Evolutionary conservation across 306 rosid genomes (phyloP).

Genomic region (Abrus pulchellus): DNA sequence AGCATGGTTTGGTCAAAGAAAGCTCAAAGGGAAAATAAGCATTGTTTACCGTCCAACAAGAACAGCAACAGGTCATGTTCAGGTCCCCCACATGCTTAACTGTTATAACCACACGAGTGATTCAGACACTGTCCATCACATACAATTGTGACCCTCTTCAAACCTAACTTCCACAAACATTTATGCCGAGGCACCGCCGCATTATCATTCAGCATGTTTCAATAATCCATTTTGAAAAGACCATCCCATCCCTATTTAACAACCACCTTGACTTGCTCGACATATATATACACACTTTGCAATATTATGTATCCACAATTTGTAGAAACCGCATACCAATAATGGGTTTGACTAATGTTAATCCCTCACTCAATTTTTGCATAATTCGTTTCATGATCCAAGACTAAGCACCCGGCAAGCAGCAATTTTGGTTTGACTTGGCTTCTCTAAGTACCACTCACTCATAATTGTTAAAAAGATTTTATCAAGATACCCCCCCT

Average conservation of each 20-base stretch:
- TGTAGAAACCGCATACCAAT: conserved; percentile 39
- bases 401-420: conserved; percentile 33
- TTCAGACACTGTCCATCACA: conserved; percentile 45
- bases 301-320: conserved; percentile 4
- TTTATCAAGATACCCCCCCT: background rate
- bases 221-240: conserved; percentile 2
- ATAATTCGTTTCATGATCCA: conserved; percentile 24
- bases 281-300: background rate
- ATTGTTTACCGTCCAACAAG: conserved; percentile 39
- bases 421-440: conserved; percentile 62
- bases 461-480: conserved; percentile 29
- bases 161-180: conserved; percentile 36
- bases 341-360: conserved; percentile 38
- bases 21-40: conserved; percentile 22
- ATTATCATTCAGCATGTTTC: conserved; percentile 28
- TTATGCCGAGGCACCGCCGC: conserved; percentile 45
- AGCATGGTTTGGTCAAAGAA: conserved; percentile 32
- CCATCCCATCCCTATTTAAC: conserved; percentile 14
- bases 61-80: conserved; percentile 42
- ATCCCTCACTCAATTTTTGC: background rate
- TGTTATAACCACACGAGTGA: conserved; percentile 58
- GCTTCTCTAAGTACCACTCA: conserved; percentile 44
- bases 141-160: conserved; percentile 22
- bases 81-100: conserved; percentile 54
- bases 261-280: conserved; percentile 34